Evolutionary conservation across 2,329 filamentous ascomycete species (phyloP).

Genomic region (Septoria petroselini): DNA sequence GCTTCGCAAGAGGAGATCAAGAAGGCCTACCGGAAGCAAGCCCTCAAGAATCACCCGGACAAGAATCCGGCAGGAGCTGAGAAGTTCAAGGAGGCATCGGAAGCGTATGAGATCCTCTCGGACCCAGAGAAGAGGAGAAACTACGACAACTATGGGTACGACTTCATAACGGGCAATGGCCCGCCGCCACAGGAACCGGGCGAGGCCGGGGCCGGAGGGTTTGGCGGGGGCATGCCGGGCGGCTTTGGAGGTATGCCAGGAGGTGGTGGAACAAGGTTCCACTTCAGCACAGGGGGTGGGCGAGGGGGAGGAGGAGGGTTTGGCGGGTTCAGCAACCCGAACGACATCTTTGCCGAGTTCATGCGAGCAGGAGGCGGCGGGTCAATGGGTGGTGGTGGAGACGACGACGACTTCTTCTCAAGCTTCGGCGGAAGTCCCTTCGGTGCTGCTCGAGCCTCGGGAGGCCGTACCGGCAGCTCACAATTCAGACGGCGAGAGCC

Average conservation of each 20-base stretch:
- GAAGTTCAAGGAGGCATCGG: conserved; percentile 97
- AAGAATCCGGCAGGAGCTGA: conserved; percentile 88
- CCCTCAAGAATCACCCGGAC: conserved; percentile 82
- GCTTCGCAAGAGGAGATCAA: conserved; percentile 93
- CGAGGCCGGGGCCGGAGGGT: conserved; percentile 47
- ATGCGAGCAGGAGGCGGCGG: conserved; percentile 60
- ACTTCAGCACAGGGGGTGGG: conserved; percentile 59
- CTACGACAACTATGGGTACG: conserved; percentile 92
- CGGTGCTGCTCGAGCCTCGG: conserved; percentile 41
- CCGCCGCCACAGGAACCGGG: conserved; percentile 55
- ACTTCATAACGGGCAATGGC: conserved; percentile 62
- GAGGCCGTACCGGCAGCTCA: conserved; percentile 42
- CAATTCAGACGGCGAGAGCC: conserved; percentile 44
- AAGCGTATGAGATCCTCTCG: conserved; percentile 96
- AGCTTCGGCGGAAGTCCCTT: conserved; percentile 45
- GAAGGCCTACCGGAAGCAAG: conserved; percentile 88
- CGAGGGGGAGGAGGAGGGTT: conserved; percentile 62
- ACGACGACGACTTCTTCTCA: conserved; percentile 51
- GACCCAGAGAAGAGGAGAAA: conserved; percentile 95
- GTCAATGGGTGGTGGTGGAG: conserved; percentile 45
- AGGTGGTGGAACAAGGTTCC: conserved; percentile 53
- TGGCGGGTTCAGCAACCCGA: conserved; percentile 70
- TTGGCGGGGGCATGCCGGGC: conserved; percentile 59
- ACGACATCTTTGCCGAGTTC: conserved; percentile 83
- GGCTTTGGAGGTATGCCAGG: conserved; percentile 54